Base-by-base conservation (phyloP, 768 basidiomycete genomes). In the Exsudoporus frostii region DNA sequence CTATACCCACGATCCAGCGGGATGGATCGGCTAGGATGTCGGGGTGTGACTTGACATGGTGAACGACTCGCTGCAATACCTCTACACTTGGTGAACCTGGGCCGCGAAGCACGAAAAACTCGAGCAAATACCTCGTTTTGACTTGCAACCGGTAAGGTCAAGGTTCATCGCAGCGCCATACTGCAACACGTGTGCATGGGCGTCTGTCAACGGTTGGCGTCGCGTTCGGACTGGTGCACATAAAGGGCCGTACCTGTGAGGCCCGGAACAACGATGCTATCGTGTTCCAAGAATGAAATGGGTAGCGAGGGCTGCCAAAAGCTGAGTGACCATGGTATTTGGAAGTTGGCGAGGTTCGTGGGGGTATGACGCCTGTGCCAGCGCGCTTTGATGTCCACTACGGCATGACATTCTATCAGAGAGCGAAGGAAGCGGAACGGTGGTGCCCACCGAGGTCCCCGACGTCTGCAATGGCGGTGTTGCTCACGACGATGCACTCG, bases 1-100 rank as follows among this genome's bases (percentile, higher is more conserved):
- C 95, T 74, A 88, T 81, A 11, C 92, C 94, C 59, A 85, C 75
- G 38, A 97, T 81, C 91, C 92, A 97, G 6, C 64, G 72, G 4
- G 76, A 71, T 3, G 71, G 73, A 61, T 89, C 79, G 4, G 76
- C 64, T 1, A 72, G 65, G 7, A 86, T 65, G 36, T 83, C 82
- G 0, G 87, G 82, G 48, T 83, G 80, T 1, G 75, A 67, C 5
- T 73, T 62, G 50, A 92, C 79, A 56, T 86, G 85, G 1, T 68
- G 57, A 51, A 83, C 83, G 32, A 93, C 71, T 1, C 78, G 74
- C 4, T 79, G 74, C 14, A 90, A 67, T 11, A 91, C 76, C 46
- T 91, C 91, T 88, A 42, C 1, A 24, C 14, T 7, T 3, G 19
- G 30, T 63, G 36, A 55, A 37, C 14, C 24, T 29, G 20, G 22